Evolutionary conservation across 176 grass and related monocot genomes (phyloP).

Genomic region (Dendrocalamus sinicus): DNA sequence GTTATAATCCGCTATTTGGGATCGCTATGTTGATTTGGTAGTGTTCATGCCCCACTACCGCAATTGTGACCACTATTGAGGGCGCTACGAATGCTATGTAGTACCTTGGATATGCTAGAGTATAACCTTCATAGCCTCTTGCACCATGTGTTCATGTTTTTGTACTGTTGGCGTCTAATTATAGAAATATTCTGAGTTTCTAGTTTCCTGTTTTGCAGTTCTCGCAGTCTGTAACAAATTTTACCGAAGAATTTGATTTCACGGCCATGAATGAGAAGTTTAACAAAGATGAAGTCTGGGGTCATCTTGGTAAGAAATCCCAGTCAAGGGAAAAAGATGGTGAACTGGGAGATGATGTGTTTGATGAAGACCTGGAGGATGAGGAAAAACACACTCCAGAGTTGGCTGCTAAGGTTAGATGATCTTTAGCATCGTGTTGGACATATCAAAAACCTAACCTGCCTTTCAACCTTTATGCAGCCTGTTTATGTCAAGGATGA

Average conservation of each 20-base stretch:
- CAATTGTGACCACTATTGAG: too few species aligned
- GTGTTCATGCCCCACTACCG: too few species aligned
- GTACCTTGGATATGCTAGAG: background rate
- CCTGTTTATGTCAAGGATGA: conserved; percentile 84
- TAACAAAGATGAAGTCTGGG: conserved; percentile 93
- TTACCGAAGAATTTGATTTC: conserved; percentile 94
- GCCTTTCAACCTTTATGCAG: conserved; percentile 43
- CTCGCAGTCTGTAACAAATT: conserved; percentile 60
- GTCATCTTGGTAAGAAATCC: conserved; percentile 81
- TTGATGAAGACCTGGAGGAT: conserved; percentile 58
- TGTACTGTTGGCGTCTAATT: background rate
- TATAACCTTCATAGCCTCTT: background rate
- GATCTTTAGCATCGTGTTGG: background rate
- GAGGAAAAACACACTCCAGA: conserved; percentile 61
- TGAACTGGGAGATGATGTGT: conserved; percentile 67
- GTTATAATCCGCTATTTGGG: too few species aligned
- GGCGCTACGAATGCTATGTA: too few species aligned
- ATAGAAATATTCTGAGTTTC: conserved; percentile 14
- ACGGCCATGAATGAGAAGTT: conserved; percentile 94
- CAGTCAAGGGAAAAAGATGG: conserved; percentile 71
- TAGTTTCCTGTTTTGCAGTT: conserved; percentile 46
- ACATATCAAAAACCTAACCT: conserved; percentile 3
- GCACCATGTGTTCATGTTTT: conserved; percentile 7
- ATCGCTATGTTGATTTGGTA: too few species aligned
- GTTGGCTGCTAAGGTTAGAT: conserved; percentile 55